These are phyloP conservation scores for Penicillium herquei DNA, from an alignment of 495 filamentous ascomycete genomes.

Conservation along the genomic window DNA sequence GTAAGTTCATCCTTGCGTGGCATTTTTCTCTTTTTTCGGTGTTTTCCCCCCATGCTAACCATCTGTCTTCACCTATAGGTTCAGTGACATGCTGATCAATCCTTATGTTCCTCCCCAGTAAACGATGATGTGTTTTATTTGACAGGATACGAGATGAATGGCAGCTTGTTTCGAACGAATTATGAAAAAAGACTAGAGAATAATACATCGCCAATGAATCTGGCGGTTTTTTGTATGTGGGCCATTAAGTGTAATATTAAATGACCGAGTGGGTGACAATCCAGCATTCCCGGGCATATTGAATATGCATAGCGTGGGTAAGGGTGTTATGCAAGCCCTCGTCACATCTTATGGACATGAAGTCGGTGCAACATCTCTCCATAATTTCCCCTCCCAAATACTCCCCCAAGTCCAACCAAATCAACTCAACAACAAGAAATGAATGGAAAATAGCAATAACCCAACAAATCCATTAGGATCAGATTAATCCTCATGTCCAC, in stretches of 20 bases:
- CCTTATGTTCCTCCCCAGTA: constrained; percentile 78
- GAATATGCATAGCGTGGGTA: background rate
- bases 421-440: background rate
- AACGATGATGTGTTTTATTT: constrained; percentile 6
- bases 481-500: background rate
- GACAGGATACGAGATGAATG: constrained; percentile 20
- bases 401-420: background rate
- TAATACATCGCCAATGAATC: constrained; percentile 31
- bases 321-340: background rate
- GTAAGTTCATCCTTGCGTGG: constrained; percentile 37
- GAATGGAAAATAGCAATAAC: background rate
- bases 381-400: background rate
- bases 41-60: constrained; percentile 14
- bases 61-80: constrained; percentile 41
- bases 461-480: background rate
- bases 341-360: background rate
- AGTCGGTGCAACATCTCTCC: background rate
- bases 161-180: constrained; percentile 36
- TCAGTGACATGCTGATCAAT: constrained; percentile 88
- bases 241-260: background rate
- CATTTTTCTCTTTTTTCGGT: background rate
- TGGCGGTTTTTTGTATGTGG: constrained; percentile 3
- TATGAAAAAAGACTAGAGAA: constrained; percentile 48
- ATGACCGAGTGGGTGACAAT: background rate
- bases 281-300: background rate